Base-by-base conservation (phyloP, 306 rosid genomes). In the Purshia tridentata region DNA sequence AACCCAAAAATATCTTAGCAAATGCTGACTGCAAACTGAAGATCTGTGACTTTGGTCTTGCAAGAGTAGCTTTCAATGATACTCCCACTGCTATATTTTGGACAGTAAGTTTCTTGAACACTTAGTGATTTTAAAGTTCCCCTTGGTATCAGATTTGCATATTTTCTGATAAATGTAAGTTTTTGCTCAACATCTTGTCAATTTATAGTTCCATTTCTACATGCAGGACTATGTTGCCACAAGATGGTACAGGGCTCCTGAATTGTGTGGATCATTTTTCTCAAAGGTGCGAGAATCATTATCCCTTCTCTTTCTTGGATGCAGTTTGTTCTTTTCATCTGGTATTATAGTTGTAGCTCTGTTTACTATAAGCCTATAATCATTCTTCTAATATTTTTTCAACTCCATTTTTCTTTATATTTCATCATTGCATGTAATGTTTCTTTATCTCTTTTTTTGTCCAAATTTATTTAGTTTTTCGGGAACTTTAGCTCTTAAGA, bases 181-280 rank as follows among this genome's bases (percentile, higher is more conserved):
- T 60, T 11, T 29, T 1, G 41, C 49, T n/a, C 45, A 39, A 7
- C 41, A 8, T 68, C 14, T 49, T 12, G 11, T 51, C 7, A 39
- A 40, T 47, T 58, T 20, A 63, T 81, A 62, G 63, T 53, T 77
- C 57, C 65, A 7, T 72, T 77, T 77, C 16, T 66, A 44, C 50
- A 70, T 69, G 54, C 85, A 95, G 99, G 99, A 95, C 77, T 95
- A 95, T 76, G 99, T 91, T 64, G 98, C 99, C 58, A 95, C 99
- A 42, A 89, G 99, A 82, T 95, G 99, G 99, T 95, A 95, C 75
- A 88, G 99, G 83, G 99, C 99, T 73, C 99, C 99, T 58, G 99
- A 95, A 77, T 82, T 95, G 84, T 95, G 99, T 61, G 99, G 99
- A 70, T 95, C 99, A 22, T 95, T 95, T 87, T 91, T 95, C 81